Evolutionary conservation across 2,329 filamentous ascomycete species (phyloP).

Genomic region (Exophiala aquamarina): DNA sequence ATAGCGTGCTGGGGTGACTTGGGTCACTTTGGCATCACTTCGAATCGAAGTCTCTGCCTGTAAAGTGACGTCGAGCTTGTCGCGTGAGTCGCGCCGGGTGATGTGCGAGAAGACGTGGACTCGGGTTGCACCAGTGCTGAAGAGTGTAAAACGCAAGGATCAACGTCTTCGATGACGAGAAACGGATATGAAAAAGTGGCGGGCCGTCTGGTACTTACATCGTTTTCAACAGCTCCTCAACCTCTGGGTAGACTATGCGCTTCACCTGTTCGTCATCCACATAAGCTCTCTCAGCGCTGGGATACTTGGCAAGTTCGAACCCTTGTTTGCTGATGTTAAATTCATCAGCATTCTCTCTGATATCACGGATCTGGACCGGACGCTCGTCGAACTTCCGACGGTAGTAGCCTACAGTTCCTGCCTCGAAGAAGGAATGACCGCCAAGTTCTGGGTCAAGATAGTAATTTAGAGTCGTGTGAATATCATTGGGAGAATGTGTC

Average conservation of each 20-base stretch:
- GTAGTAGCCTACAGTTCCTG: constrained; percentile 1
- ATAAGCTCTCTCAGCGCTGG: constrained; percentile 38
- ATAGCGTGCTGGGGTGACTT: constrained; percentile 44
- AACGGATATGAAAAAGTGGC: background rate
- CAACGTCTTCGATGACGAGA: no score
- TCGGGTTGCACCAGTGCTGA: constrained; percentile 11
- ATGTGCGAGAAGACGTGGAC: constrained; percentile 9
- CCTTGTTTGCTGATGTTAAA: constrained; percentile 48
- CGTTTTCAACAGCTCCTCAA: constrained; percentile 45
- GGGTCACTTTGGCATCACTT: constrained; percentile 26
- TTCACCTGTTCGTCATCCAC: constrained; percentile 42
- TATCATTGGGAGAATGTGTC: no score
- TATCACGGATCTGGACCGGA: constrained; percentile 1
- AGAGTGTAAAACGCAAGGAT: no score
- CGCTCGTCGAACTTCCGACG: constrained; percentile 1
- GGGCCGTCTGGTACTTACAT: constrained; percentile 8
- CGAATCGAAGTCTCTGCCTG: constrained; percentile 38
- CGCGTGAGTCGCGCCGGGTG: constrained; percentile 2
- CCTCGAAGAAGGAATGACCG: constrained; percentile 4
- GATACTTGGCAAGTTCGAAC: constrained; percentile 45
- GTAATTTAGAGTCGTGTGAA: constrained; percentile 6
- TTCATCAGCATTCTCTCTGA: constrained; percentile 27
- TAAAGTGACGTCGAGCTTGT: constrained; percentile 1
- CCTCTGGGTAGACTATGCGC: constrained; percentile 44
- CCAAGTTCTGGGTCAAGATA: constrained; percentile 5